Conservation (phyloP, 1,284 basidiomycete genomes). For the Meripilus lineatus region DNA sequence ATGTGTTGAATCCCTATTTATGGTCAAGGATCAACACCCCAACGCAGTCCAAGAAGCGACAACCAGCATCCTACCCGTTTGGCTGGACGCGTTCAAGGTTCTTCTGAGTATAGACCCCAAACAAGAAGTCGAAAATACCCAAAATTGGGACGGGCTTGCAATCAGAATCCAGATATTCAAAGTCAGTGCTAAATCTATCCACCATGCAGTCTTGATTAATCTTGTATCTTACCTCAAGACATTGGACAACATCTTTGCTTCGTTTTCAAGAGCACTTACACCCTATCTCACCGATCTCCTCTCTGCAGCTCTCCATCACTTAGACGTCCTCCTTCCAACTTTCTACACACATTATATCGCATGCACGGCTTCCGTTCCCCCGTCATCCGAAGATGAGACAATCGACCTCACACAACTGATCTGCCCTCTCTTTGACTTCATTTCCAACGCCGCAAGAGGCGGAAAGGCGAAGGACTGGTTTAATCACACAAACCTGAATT, state of each 20-base stretch:
- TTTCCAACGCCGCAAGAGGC: constrained; percentile 59
- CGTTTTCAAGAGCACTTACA: constrained; percentile 68
- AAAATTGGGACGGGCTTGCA: constrained; percentile 74
- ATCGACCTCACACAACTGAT: constrained; percentile 75
- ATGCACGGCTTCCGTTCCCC: constrained; percentile 46
- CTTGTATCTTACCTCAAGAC: constrained; percentile 40
- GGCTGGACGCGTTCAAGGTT: constrained; percentile 83
- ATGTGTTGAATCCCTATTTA: constrained; percentile 85
- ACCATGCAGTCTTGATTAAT: constrained; percentile 4
- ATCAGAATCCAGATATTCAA: constrained; percentile 79
- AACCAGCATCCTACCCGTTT: constrained; percentile 77
- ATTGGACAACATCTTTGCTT: constrained; percentile 67
- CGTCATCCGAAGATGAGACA: constrained; percentile 71
- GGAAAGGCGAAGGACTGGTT: constrained; percentile 64
- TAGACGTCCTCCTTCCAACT: constrained; percentile 59
- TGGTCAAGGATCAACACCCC: constrained; percentile 92
- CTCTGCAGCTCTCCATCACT: constrained; percentile 56
- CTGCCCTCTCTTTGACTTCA: constrained; percentile 78
- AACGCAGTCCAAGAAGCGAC: constrained; percentile 82
- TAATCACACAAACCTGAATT: constrained; percentile 48
- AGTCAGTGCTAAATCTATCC: constrained; percentile 38
- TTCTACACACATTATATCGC: constrained; percentile 71
- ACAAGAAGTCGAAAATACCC: constrained; percentile 49
- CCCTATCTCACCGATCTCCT: constrained; percentile 62
- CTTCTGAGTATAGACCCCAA: constrained; percentile 65